Percentiles rank a stretch among this genome's conserved stretches.
Conservation (phyloP, 176 grass and related monocot genomes). For the Avena sativa region DNA sequence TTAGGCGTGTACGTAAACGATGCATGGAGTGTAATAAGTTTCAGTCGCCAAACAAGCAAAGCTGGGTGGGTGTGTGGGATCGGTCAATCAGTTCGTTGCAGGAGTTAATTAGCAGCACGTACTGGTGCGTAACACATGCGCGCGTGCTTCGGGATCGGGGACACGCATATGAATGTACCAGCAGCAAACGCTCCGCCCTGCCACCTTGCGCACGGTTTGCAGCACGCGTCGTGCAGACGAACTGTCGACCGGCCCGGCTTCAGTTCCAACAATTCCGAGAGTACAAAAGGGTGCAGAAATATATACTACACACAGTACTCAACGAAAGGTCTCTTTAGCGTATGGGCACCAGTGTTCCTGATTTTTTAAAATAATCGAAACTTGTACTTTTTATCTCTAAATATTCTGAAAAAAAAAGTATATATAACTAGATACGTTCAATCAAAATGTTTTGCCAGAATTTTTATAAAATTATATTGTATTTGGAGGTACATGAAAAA, state of each 20-base stretch:
- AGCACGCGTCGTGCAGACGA: not conserved
- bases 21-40: not conserved
- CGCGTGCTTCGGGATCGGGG: constrained; percentile 44
- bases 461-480: too few relatives aligned
- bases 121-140: not conserved
- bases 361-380: too few relatives aligned
- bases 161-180: constrained; percentile 52
- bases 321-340: too few relatives aligned
- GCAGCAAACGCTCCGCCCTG: not conserved
- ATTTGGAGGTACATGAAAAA: too few relatives aligned
- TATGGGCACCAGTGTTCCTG: too few relatives aligned
- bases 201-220: constrained; percentile 16
- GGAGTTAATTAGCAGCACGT: constrained; percentile 12
- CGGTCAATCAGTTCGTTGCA: constrained; percentile 35
- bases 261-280: not conserved
- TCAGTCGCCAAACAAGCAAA: too few relatives aligned
- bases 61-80: not conserved
- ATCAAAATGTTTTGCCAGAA: too few relatives aligned
- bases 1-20: not conserved
- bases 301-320: not conserved
- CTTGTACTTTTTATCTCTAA: too few relatives aligned
- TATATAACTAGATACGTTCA: too few relatives aligned
- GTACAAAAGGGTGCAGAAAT: not conserved
- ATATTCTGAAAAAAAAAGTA: too few relatives aligned
- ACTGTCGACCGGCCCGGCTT: not conserved